phyloP scores from a whole-genome alignment of 345 rosid genomes.

The Viola odorata region DNA sequence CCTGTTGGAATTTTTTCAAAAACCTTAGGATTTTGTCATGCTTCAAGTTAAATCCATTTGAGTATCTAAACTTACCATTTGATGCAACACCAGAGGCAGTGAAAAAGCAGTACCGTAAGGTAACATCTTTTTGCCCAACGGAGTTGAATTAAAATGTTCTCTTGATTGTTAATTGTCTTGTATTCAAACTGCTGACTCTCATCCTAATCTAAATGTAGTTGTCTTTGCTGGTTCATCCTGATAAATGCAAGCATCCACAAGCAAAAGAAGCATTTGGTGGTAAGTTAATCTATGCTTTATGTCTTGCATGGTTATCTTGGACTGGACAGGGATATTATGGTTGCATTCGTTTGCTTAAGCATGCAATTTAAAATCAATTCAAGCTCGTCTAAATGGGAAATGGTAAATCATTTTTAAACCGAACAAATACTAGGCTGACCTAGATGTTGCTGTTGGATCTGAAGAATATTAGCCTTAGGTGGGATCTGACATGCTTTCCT shows the following conservation, averaged over 20 bases:
- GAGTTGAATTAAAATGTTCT: neutral
- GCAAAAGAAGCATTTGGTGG: slow-evolving; percentile 99
- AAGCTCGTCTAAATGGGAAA: neutral
- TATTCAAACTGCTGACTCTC: slow-evolving; percentile 4
- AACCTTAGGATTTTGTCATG: slow-evolving; percentile 79
- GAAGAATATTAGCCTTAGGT: neutral
- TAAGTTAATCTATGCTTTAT: slow-evolving; percentile 15
- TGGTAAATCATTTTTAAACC: neutral
- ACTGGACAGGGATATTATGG: neutral
- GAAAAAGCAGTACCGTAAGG: slow-evolving; percentile 95
- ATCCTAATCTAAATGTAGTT: slow-evolving; percentile 35
- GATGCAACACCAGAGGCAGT: slow-evolving; percentile 64
- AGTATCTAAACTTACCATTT: slow-evolving; percentile 70
- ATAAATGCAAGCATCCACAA: slow-evolving; percentile 96
- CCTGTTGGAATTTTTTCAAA: neutral
- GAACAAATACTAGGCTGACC: neutral
- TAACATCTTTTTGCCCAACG: slow-evolving; percentile 17
- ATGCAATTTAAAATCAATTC: neutral
- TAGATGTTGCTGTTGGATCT: neutral
- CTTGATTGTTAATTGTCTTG: neutral
- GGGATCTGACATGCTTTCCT: neutral
- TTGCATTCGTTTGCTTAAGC: neutral
- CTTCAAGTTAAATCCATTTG: slow-evolving; percentile 96
- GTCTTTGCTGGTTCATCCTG: slow-evolving; percentile 94
- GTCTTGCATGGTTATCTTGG: neutral